Base-by-base conservation (phyloP, 176 grass and related monocot genomes). In the Stipa capillata region DNA sequence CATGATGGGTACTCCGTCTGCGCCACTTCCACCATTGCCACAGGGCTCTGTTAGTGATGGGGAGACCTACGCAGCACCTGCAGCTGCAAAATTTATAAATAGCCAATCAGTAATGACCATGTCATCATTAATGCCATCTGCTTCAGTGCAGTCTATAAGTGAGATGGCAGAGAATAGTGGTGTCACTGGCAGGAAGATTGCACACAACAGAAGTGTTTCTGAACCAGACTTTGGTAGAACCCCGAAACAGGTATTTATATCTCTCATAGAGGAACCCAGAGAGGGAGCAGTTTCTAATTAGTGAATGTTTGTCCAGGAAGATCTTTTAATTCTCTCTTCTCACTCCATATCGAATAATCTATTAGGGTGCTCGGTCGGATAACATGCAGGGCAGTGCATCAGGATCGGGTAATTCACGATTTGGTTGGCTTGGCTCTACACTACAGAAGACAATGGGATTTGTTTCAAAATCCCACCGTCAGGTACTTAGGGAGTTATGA, bases 1-100 rank as follows among this genome's bases (percentile, higher is more conserved):
- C 55, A 94, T 99, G 83, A 99, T 99, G 83, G 96, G 96, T 73
- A 82, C 96, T 85, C 92, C 87, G 3, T 71, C 96, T 33, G 60
- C 92, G 35, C 80, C 90, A 60, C 90, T 89, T 47, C 92, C 92
- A n/a, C 88, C 90, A 50, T 51, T 99, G 74, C 85, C 96, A 61
- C 92, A 86, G 20, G 70, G 71, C 32, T 57, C 66, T 82, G 48
- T 68, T 69, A 87, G 67, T 89, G 88, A 89, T 63, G 95, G 65
- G 81, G 89, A 90, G 63, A 86, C 15, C 69, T 70, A 90, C 21
- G 40, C 85, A 72, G 67, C 47, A 33, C 74, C 88, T 76, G 72
- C 33, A 48, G 56, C 76, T 43, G 52, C 92, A 72, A 94, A 91
- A 85, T 85, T 99, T 87, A 64, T 74, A 77, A 92, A 92, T 79